Conservation (phyloP, 148 eudicot species). For the Silene conica region DNA sequence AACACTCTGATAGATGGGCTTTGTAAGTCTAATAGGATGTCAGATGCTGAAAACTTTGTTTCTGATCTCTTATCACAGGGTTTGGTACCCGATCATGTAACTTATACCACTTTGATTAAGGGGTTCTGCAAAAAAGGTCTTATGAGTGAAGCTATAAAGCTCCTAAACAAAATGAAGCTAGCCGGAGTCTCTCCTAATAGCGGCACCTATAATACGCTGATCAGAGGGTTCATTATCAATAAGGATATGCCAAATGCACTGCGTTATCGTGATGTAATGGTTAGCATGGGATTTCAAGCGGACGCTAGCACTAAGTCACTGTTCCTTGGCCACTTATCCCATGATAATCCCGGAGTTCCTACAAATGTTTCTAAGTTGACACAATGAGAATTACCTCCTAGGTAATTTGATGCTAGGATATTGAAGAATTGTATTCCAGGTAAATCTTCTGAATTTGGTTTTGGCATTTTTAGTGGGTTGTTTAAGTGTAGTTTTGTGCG, state of each 20-base stretch:
- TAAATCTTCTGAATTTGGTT: neutral
- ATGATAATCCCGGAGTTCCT: neutral
- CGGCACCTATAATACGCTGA: constrained; percentile 2
- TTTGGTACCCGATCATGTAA: too few species aligned
- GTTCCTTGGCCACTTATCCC: neutral
- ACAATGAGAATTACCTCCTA: neutral
- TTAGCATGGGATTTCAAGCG: constrained; percentile 2
- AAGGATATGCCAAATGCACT: neutral
- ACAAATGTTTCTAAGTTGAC: neutral
- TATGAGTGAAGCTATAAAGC: constrained; percentile 7
- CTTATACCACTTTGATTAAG: too few species aligned
- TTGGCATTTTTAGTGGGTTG: neutral
- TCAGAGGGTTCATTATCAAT: neutral
- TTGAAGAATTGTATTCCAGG: neutral
- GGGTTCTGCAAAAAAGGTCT: too few species aligned
- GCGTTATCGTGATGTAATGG: neutral
- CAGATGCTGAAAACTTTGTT: too few species aligned
- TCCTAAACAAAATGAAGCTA: constrained; percentile 3
- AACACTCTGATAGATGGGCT: too few species aligned
- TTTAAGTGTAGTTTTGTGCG: neutral
- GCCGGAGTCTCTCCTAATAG: constrained; percentile 7
- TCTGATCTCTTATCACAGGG: too few species aligned
- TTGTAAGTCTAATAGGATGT: too few species aligned
- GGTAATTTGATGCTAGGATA: neutral
- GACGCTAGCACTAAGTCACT: constrained; percentile 1